Evolutionary conservation across 1,284 basidiomycete genomes (phyloP).

Genomic region (Coriolopsis trogii): DNA sequence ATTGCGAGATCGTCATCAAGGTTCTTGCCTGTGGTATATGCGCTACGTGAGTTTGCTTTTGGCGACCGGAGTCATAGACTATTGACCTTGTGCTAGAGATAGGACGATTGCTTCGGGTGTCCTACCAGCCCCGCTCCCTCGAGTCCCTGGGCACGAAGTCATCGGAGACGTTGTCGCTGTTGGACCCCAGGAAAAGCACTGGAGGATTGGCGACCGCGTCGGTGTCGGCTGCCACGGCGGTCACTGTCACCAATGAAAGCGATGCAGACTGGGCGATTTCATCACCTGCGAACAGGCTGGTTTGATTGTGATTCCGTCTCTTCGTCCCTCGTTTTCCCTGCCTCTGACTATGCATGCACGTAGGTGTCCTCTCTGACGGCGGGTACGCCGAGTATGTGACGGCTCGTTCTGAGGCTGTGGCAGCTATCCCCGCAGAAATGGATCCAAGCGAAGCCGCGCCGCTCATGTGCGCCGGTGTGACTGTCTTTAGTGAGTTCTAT

Average conservation of each 20-base stretch:
- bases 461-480: conserved; percentile 41
- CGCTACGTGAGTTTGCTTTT: conserved; percentile 19
- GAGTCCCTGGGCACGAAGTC: conserved; percentile 31
- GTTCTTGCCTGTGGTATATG: conserved; percentile 34
- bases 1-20: conserved; percentile 38
- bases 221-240: conserved; percentile 29
- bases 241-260: conserved; percentile 22
- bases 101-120: conserved; percentile 22
- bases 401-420: conserved; percentile 38
- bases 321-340: too few species aligned
- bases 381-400: conserved; percentile 42
- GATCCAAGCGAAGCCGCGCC: conserved; percentile 43
- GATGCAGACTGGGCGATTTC: conserved; percentile 22
- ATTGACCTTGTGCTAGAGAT: conserved; percentile 16
- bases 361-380: conserved; percentile 39
- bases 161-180: conserved; percentile 29
- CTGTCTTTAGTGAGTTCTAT: conserved; percentile 27
- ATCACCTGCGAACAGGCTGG: conserved; percentile 18
- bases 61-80: not conserved
- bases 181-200: conserved; percentile 16
- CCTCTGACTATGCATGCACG: too few species aligned
- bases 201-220: conserved; percentile 28
- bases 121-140: conserved; percentile 20
- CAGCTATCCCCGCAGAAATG: conserved; percentile 33
- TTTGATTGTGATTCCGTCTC: conserved; percentile 10